Conservation (phyloP, 2,329 filamentous ascomycete genomes). For the Scytalidium lignicola region DNA sequence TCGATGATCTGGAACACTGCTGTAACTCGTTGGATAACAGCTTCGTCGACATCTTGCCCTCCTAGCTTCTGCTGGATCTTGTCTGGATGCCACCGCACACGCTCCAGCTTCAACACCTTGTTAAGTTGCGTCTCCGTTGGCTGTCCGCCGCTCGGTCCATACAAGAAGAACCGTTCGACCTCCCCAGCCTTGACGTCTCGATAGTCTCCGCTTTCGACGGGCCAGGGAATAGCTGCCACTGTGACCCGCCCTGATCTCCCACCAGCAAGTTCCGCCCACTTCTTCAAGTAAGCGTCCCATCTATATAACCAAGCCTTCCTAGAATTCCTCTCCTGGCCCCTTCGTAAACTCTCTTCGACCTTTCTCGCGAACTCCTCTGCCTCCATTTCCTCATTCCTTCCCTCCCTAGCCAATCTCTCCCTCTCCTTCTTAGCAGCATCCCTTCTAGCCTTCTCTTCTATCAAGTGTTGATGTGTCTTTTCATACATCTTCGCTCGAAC, state of each 20-base stretch:
- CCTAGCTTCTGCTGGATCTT: conserved; percentile 92
- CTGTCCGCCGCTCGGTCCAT: conserved; percentile 36
- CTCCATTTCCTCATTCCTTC: conserved; percentile 34
- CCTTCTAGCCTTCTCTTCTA: conserved; percentile 67
- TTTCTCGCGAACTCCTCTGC: conserved; percentile 48
- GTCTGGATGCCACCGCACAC: conserved; percentile 94
- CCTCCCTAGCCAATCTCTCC: conserved; percentile 33
- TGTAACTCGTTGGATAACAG: conserved; percentile 74
- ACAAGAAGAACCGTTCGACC: conserved; percentile 57
- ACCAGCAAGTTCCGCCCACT: conserved; percentile 53
- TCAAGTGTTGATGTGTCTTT: conserved; percentile 77
- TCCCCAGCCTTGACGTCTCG: conserved; percentile 49
- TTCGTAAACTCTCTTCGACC: conserved; percentile 64
- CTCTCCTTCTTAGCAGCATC: conserved; percentile 49
- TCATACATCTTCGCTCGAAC: conserved; percentile 94
- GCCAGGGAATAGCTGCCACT: conserved; percentile 52
- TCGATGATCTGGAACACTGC: conserved; percentile 91
- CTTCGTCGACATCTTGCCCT: conserved; percentile 60
- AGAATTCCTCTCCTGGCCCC: conserved; percentile 55
- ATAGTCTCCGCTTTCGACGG: conserved; percentile 54
- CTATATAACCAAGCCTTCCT: conserved; percentile 47
- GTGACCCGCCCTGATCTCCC: conserved; percentile 38
- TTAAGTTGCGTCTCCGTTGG: conserved; percentile 31
- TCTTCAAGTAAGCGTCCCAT: conserved; percentile 60
- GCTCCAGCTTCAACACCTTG: conserved; percentile 69